phyloP scores from a whole-genome alignment of 306 rosid genomes.

The Sesbania bispinosa region DNA sequence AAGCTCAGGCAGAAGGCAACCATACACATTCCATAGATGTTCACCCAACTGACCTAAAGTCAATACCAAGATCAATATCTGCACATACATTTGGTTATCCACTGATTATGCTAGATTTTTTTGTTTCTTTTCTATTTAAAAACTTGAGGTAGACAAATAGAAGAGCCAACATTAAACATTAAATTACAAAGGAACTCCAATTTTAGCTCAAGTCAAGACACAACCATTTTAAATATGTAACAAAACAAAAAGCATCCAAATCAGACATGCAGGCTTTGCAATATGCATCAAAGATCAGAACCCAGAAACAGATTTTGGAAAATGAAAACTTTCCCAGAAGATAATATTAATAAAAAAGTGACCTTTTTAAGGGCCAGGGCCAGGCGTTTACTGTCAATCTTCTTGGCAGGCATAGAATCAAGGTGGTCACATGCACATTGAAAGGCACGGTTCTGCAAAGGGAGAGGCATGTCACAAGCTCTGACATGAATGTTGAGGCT shows the following conservation, averaged over 20 bases:
- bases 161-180: background rate
- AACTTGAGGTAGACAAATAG: background rate
- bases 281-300: background rate
- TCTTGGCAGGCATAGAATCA: slow-evolving; percentile 65
- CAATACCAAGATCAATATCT: background rate
- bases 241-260: slow-evolving; percentile 8
- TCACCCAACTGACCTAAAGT: background rate
- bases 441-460: slow-evolving; percentile 74
- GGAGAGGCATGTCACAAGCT: slow-evolving; percentile 77
- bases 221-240: background rate
- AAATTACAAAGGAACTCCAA: background rate
- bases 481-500: slow-evolving; percentile 51
- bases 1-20: slow-evolving; percentile 2
- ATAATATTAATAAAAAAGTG: background rate
- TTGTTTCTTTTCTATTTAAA: background rate
- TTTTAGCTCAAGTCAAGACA: background rate
- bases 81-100: background rate
- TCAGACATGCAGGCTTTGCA: background rate
- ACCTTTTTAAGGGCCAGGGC: slow-evolving; percentile 91
- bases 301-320: background rate
- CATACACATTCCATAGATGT: background rate
- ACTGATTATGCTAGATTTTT: background rate
- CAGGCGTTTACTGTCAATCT: slow-evolving; percentile 70
- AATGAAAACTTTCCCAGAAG: background rate
- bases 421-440: slow-evolving; percentile 63